phyloP scores from a whole-genome alignment of 129 eudicot species.

The Arctium minus region DNA sequence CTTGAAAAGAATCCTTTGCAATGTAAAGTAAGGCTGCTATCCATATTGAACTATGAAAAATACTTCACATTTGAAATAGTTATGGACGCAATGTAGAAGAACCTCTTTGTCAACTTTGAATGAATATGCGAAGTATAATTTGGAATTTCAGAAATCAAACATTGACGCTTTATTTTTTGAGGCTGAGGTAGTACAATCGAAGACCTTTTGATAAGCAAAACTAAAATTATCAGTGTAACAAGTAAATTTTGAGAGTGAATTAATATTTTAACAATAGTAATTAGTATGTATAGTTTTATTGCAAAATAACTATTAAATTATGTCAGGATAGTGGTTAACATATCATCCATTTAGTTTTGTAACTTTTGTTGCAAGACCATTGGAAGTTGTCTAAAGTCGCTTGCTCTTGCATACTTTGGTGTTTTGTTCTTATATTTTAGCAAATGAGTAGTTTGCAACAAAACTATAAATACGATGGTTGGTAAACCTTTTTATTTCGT shows the following conservation, averaged over 20 bases:
- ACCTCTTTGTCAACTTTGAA: neutral
- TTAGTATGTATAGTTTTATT: neutral
- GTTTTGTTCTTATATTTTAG: neutral
- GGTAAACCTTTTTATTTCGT: neutral
- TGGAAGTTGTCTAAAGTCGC: slow-evolving; percentile 6
- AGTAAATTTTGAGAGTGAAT: neutral
- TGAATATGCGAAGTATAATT: neutral
- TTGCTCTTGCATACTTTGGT: neutral
- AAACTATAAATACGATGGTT: neutral
- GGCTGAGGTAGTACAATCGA: neutral
- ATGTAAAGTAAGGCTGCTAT: neutral
- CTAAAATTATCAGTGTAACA: neutral
- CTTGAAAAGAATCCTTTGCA: neutral
- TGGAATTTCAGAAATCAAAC: neutral
- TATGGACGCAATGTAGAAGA: neutral
- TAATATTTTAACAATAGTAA: neutral
- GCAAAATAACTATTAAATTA: neutral
- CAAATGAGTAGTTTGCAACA: neutral
- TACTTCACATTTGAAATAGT: neutral
- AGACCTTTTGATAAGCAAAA: slow-evolving; percentile 10
- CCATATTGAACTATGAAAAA: neutral
- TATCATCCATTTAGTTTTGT: neutral
- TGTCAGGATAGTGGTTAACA: neutral
- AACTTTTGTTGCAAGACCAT: neutral
- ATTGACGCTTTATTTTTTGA: neutral